Evolutionary conservation across 1,284 basidiomycete genomes (phyloP).

Genomic region (Moniliella sp.): DNA sequence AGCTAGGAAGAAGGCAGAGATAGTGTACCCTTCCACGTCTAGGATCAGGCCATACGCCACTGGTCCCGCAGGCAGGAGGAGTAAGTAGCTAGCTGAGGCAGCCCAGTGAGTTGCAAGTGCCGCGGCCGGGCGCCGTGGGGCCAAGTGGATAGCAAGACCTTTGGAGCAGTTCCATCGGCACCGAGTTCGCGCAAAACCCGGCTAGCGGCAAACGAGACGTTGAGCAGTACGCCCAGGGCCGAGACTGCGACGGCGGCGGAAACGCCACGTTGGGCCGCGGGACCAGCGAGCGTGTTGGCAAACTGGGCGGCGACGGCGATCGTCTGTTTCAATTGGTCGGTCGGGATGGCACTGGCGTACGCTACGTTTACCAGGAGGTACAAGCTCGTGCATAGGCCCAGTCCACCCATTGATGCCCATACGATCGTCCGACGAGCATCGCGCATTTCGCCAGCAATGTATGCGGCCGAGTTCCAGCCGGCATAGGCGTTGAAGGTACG

Average conservation of each 20-base stretch:
- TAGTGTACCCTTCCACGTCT: background rate
- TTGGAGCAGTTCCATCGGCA: background rate
- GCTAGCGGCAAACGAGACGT: background rate
- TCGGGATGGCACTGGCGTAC: background rate
- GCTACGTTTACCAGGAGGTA: background rate
- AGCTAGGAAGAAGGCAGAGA: background rate
- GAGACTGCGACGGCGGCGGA: background rate
- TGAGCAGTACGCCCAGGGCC: background rate
- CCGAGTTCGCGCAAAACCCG: background rate
- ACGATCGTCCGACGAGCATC: background rate
- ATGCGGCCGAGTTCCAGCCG: background rate
- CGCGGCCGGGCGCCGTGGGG: background rate
- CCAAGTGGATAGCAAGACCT: background rate
- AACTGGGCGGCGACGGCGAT: background rate
- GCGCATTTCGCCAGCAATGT: background rate
- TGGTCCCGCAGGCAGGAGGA: background rate
- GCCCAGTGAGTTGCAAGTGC: background rate
- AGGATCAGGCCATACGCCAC: background rate
- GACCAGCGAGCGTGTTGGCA: background rate
- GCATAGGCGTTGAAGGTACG: background rate
- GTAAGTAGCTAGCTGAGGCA: background rate
- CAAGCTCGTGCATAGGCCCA: background rate
- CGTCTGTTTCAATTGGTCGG: background rate
- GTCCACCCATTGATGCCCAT: background rate
- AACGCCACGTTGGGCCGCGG: background rate